phyloP scores from a whole-genome alignment of 1,139 yeast species.

The Geotrichum macrosporum region DNA sequence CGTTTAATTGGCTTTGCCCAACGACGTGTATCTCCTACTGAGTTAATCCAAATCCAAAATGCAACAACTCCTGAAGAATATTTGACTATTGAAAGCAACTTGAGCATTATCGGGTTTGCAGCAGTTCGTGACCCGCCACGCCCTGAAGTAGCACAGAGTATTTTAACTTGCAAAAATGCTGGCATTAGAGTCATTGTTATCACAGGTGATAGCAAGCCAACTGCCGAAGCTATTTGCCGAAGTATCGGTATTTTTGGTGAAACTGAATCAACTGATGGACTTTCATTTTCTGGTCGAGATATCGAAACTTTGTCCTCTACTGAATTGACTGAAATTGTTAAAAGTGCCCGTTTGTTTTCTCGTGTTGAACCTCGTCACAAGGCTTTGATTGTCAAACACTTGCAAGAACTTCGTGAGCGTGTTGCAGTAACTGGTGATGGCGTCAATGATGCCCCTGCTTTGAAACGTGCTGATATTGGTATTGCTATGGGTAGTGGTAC shows the following conservation, averaged over 20 bases:
- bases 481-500: constrained; percentile 53
- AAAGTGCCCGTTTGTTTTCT: constrained; percentile 41
- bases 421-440: constrained; percentile 56
- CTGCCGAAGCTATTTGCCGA: constrained; percentile 51
- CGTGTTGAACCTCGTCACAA: constrained; percentile 56
- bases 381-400: constrained; percentile 48
- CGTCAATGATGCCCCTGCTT: constrained; percentile 98
- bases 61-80: constrained; percentile 28
- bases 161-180: constrained; percentile 47
- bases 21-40: constrained; percentile 20
- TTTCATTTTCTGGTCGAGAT: constrained; percentile 46
- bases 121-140: constrained; percentile 56
- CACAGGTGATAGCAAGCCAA: constrained; percentile 53
- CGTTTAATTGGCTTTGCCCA: constrained; percentile 48
- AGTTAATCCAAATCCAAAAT: constrained; percentile 15
- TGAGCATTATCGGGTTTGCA: constrained; percentile 47
- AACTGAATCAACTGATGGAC: constrained; percentile 36
- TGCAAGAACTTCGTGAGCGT: constrained; percentile 45
- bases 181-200: constrained; percentile 53
- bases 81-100: constrained; percentile 36
- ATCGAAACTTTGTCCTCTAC: constrained; percentile 37
- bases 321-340: constrained; percentile 28
- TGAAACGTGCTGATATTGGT: constrained; percentile 94
- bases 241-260: constrained; percentile 50
- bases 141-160: constrained; percentile 47